Evolutionary conservation across 306 rosid species (phyloP).

Genomic region (Oemleria cerasiformis): DNA sequence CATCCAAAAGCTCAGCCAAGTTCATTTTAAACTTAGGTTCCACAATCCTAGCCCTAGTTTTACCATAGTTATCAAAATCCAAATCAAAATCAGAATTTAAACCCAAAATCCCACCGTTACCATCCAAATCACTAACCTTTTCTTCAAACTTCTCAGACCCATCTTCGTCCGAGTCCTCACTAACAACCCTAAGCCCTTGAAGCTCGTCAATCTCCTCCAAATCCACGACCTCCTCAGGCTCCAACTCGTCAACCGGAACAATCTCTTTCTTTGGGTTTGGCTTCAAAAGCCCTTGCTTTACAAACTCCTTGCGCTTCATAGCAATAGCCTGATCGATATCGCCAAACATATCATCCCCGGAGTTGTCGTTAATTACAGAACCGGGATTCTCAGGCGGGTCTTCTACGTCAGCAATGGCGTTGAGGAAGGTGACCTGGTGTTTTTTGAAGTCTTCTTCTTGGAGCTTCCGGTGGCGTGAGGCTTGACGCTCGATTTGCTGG

Average conservation of each 20-base stretch:
- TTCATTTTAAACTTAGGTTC: slow-evolving; percentile 82
- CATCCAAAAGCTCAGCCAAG: slow-evolving; percentile 90
- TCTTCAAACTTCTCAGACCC: slow-evolving; percentile 26
- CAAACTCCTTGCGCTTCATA: slow-evolving; percentile 81
- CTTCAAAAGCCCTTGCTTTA: slow-evolving; percentile 73
- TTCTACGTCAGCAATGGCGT: slow-evolving; percentile 79
- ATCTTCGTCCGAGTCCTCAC: slow-evolving; percentile 35
- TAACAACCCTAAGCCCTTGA: slow-evolving; percentile 40
- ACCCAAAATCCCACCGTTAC: slow-evolving; percentile 27
- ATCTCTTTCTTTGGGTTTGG: slow-evolving; percentile 67
- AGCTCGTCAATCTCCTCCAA: slow-evolving; percentile 77
- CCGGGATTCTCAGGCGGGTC: slow-evolving; percentile 53
- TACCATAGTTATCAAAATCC: slow-evolving; percentile 77
- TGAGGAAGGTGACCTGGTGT: slow-evolving; percentile 72
- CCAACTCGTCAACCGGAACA: slow-evolving; percentile 48
- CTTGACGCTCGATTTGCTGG: slow-evolving; percentile 76
- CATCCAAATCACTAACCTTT: slow-evolving; percentile 29
- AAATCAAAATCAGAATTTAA: slow-evolving; percentile 60
- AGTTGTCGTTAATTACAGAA: slow-evolving; percentile 22
- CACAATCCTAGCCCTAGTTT: slow-evolving; percentile 61
- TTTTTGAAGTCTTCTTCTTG: slow-evolving; percentile 68
- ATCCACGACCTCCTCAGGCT: slow-evolving; percentile 69
- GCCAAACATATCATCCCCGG: slow-evolving; percentile 74
- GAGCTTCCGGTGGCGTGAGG: slow-evolving; percentile 65
- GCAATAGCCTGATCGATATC: slow-evolving; percentile 88